Conservation (phyloP, 2,329 filamentous ascomycete species). For the Calonectria pseudoreteaudii region DNA sequence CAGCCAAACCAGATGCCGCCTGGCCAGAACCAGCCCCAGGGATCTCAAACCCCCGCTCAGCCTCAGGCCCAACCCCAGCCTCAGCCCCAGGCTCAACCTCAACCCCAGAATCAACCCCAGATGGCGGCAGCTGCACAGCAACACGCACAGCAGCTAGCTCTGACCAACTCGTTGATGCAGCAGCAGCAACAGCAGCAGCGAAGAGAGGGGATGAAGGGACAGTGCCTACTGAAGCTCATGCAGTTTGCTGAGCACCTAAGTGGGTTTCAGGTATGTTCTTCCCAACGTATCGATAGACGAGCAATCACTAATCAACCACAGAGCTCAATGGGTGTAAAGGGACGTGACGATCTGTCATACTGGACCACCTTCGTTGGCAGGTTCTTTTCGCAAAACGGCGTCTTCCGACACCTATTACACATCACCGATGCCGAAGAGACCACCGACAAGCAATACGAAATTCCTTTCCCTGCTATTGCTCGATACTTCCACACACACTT, state of each 20-base stretch:
- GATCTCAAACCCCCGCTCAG: slow-evolving; percentile 51
- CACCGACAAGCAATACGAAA: slow-evolving; percentile 85
- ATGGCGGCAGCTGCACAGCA: slow-evolving; percentile 41
- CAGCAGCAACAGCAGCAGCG: slow-evolving; percentile 57
- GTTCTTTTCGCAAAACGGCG: slow-evolving; percentile 84
- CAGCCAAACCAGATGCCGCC: slow-evolving; percentile 46
- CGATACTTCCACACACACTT: slow-evolving; percentile 94
- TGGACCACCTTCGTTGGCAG: slow-evolving; percentile 84
- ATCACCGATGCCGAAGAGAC: slow-evolving; percentile 67
- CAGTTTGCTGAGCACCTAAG: slow-evolving; percentile 74
- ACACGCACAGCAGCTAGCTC: slow-evolving; percentile 51
- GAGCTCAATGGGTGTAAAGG: slow-evolving; percentile 62
- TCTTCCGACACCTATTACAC: slow-evolving; percentile 79
- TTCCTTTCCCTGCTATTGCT: slow-evolving; percentile 82
- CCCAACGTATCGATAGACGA: not conserved
- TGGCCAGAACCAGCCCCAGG: slow-evolving; percentile 50
- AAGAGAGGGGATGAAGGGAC: slow-evolving; percentile 64
- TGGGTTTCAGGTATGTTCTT: slow-evolving; percentile 61
- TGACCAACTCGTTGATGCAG: slow-evolving; percentile 52
- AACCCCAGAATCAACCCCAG: slow-evolving; percentile 43
- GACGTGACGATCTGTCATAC: slow-evolving; percentile 76
- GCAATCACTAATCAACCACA: slow-evolving; percentile 8
- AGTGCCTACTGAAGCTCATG: slow-evolving; percentile 70
- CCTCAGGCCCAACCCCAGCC: slow-evolving; percentile 49
- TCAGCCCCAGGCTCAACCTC: slow-evolving; percentile 49